Evolutionary conservation across 768 basidiomycete species (phyloP).

Genomic region (Ramaria rubella): DNA sequence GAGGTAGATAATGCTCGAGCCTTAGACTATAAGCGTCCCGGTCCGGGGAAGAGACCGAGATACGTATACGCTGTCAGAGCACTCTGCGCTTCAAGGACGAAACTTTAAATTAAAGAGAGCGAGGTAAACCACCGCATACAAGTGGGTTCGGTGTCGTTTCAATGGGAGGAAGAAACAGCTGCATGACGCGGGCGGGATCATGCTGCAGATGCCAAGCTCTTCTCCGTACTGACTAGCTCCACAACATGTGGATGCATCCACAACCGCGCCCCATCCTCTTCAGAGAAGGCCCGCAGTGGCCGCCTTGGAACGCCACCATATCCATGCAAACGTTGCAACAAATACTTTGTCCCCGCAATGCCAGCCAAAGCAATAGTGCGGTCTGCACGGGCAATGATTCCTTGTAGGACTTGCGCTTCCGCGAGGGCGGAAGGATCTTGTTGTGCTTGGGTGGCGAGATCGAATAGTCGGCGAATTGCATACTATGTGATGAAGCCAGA

Average conservation of each 20-base stretch:
- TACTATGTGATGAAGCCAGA: constrained; percentile 33
- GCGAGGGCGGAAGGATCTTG: constrained; percentile 50
- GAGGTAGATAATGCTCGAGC: no score
- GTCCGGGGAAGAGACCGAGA: no score
- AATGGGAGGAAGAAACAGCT: no score
- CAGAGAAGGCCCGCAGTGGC: constrained; percentile 64
- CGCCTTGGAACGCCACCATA: constrained; percentile 77
- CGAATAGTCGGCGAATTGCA: constrained; percentile 52
- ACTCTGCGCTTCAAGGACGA: no score
- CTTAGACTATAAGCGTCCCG: no score
- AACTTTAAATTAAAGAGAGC: no score
- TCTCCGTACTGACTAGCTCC: constrained; percentile 59
- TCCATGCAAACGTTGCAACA: constrained; percentile 66
- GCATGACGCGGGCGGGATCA: no score
- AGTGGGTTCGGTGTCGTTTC: no score
- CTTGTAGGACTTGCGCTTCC: constrained; percentile 72
- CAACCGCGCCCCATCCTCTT: constrained; percentile 48
- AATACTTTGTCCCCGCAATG: constrained; percentile 78
- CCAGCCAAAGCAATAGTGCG: constrained; percentile 69
- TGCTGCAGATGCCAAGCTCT: not conserved
- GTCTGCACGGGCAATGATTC: constrained; percentile 74
- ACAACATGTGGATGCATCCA: constrained; percentile 70
- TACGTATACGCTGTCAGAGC: no score
- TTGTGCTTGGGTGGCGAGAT: constrained; percentile 51
- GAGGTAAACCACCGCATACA: no score